Conservation (phyloP, 2,329 filamentous ascomycete genomes). For the Calonectria henricotiae region DNA sequence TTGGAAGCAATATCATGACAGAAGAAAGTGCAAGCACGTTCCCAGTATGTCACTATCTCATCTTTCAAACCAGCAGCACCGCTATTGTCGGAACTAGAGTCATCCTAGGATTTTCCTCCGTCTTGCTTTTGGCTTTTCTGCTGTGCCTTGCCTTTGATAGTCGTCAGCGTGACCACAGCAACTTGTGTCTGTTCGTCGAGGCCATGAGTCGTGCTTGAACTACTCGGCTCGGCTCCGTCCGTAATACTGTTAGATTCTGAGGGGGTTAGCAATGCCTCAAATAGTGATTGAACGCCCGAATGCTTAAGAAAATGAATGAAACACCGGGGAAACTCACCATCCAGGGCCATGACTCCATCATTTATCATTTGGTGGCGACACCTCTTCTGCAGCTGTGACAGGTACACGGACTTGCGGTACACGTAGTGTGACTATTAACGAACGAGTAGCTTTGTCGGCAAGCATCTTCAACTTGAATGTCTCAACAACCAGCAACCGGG, state of each 20-base stretch:
- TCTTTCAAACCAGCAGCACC: no score
- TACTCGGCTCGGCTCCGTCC: not conserved
- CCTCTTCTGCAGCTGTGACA: not conserved
- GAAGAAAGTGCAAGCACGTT: not conserved
- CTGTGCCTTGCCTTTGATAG: not conserved
- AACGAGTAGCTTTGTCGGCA: not conserved
- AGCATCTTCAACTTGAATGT: not conserved
- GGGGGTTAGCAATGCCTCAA: not conserved
- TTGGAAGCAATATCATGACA: slow-evolving; percentile 1
- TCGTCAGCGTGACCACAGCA: no score
- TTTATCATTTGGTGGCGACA: not conserved
- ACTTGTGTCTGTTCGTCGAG: not conserved
- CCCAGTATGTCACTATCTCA: not conserved
- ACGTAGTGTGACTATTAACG: not conserved
- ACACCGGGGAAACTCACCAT: not conserved
- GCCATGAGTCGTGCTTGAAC: no score
- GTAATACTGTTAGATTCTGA: not conserved
- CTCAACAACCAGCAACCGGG: slow-evolving; percentile 1
- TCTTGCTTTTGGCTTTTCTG: not conserved
- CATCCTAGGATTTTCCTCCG: not conserved
- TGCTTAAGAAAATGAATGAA: not conserved
- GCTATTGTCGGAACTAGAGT: not conserved
- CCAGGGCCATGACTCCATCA: no score
- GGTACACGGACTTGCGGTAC: not conserved
- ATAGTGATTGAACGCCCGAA: not conserved